Conservation (phyloP, 169 alveolate genomes). For the Plasmodium sp. region DNA sequence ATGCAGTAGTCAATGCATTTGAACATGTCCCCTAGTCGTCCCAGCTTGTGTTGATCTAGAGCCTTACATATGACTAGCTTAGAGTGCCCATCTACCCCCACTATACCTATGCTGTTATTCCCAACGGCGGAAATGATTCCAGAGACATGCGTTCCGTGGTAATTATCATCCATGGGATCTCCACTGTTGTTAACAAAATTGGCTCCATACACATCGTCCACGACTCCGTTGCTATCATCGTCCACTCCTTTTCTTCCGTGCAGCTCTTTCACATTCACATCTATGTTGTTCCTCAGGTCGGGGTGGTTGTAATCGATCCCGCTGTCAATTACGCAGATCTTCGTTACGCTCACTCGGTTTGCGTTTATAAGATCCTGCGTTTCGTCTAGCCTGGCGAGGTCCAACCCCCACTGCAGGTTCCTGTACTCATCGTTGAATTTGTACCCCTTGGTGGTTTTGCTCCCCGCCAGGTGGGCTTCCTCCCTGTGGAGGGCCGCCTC, state of each 20-base stretch:
- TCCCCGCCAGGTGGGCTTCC: not conserved
- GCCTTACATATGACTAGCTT: constrained; percentile 77
- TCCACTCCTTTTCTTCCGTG: constrained; percentile 82
- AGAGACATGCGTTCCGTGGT: constrained; percentile 89
- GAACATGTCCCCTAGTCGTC: constrained; percentile 78
- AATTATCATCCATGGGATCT: constrained; percentile 86
- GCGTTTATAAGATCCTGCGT: not conserved
- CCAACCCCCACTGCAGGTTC: constrained; percentile 69
- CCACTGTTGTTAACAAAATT: constrained; percentile 79
- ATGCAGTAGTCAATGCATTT: constrained; percentile 80
- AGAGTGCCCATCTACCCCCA: constrained; percentile 66
- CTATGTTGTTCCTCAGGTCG: constrained; percentile 82
- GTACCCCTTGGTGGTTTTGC: not conserved
- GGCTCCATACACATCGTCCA: constrained; percentile 87
- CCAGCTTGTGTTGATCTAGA: constrained; percentile 78
- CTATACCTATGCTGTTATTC: constrained; percentile 21
- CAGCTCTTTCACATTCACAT: constrained; percentile 83
- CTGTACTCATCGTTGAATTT: constrained; percentile 52
- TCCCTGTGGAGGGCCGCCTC: not conserved
- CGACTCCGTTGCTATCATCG: constrained; percentile 84
- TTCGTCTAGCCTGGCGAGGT: constrained; percentile 62
- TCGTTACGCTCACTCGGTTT: not conserved
- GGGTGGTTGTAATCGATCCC: constrained; percentile 90
- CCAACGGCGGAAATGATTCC: constrained; percentile 79
- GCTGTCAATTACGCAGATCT: constrained; percentile 87